Evolutionary conservation across 371 early-diverging fungal genomes (phyloP).

Genomic region (Mucor irregularis): DNA sequence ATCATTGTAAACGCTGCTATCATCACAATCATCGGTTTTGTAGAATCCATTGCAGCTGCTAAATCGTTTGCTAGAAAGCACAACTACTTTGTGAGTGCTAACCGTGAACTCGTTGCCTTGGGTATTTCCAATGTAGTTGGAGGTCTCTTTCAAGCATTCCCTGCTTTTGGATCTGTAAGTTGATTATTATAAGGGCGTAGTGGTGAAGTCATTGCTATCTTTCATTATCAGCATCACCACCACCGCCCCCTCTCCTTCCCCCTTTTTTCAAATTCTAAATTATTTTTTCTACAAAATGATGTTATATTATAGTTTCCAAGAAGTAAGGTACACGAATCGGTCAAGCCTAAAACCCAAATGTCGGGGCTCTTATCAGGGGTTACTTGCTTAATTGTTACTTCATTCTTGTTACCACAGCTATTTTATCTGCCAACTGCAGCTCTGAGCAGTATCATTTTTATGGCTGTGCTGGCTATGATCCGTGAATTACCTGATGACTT

Average conservation of each 20-base stretch:
- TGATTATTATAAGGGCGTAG: neutral
- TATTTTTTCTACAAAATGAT: neutral
- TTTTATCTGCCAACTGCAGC: conserved; percentile 82
- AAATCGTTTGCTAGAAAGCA: conserved; percentile 84
- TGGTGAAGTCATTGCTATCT: too few relatives aligned
- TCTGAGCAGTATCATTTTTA: conserved; percentile 77
- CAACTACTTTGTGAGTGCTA: conserved; percentile 83
- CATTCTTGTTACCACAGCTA: conserved; percentile 73
- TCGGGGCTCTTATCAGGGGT: conserved; percentile 75
- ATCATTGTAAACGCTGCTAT: conserved; percentile 57
- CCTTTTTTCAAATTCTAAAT: too few relatives aligned
- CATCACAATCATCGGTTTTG: conserved; percentile 88
- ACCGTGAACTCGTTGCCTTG: conserved; percentile 91
- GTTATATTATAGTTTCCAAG: conserved; percentile 62
- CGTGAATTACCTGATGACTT: conserved; percentile 75
- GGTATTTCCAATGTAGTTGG: conserved; percentile 82
- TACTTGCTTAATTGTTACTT: conserved; percentile 66
- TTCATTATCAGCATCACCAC: too few relatives aligned
- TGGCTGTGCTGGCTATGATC: conserved; percentile 80
- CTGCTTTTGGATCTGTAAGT: conserved; percentile 79
- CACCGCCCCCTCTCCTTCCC: too few relatives aligned
- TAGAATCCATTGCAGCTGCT: conserved; percentile 84
- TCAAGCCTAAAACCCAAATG: conserved; percentile 80
- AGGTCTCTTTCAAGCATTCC: conserved; percentile 74
- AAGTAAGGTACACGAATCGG: conserved; percentile 82